These are phyloP conservation scores for Scenedesmus sp. DNA, from an alignment of 163 green algal genomes.

Conservation along the genomic window DNA sequence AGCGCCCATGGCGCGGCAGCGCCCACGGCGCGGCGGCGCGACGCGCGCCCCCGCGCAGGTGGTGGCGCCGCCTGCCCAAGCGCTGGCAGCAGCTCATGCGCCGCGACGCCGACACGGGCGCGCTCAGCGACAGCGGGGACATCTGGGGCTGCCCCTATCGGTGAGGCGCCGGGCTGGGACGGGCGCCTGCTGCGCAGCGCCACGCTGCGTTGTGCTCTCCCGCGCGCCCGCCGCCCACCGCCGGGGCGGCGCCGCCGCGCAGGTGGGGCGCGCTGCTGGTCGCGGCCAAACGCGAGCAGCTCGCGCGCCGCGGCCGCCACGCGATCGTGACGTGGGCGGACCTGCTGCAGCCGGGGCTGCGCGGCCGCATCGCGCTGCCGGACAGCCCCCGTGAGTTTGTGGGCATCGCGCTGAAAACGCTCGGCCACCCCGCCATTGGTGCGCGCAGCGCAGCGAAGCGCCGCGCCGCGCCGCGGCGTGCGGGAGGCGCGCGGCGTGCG, in stretches of 20 bases:
- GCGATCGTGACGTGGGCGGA: constrained; percentile 78
- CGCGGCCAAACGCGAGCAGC: constrained; percentile 64
- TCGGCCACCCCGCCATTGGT: constrained; percentile 45
- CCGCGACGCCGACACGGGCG: constrained; percentile 48
- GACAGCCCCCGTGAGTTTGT: constrained; percentile 71
- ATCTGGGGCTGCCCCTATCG: constrained; percentile 62
- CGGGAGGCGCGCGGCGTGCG: no score
- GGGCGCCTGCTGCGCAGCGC: no score
- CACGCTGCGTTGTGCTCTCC: no score
- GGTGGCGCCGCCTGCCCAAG: constrained; percentile 57
- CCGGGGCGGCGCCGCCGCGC: no score
- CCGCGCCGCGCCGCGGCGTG: no score
- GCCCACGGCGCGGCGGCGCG: no score
- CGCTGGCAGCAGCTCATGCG: constrained; percentile 71
- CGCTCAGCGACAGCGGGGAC: constrained; percentile 25
- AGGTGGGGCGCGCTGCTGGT: constrained; percentile 80
- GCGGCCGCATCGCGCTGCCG: constrained; percentile 65
- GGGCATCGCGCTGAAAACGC: constrained; percentile 62
- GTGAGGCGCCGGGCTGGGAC: no score
- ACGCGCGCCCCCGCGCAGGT: no score
- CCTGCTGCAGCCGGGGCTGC: constrained; percentile 74
- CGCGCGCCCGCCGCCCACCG: no score
- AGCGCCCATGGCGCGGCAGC: no score
- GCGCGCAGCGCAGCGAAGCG: no score
- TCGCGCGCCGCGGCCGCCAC: constrained; percentile 49